phyloP scores from a whole-genome alignment of 768 basidiomycete genomes.

The Kwoniella sp. region DNA sequence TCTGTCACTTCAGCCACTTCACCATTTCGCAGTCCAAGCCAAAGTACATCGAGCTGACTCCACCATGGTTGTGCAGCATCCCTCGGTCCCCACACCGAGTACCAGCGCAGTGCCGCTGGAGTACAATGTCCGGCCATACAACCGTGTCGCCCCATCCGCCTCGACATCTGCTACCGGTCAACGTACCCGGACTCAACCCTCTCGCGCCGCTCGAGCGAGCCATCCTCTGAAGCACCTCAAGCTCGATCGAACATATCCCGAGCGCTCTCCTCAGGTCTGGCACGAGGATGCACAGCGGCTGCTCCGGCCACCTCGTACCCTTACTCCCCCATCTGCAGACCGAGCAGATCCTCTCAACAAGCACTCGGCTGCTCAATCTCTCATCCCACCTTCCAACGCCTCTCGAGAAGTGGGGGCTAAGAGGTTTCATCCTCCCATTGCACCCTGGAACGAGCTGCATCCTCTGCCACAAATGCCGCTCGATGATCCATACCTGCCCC shows the following conservation, averaged over 20 bases:
- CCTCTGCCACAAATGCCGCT: slow-evolving; percentile 13
- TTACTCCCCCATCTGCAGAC: background rate
- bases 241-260: slow-evolving; percentile 14
- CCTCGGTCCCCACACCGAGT: background rate
- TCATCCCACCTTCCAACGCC: slow-evolving; percentile 1
- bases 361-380: slow-evolving; percentile 14
- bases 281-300: slow-evolving; percentile 16
- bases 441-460: slow-evolving; percentile 5
- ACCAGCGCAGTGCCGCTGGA: slow-evolving; percentile 3
- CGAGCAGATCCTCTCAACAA: background rate
- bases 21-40: too few species aligned
- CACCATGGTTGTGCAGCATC: background rate
- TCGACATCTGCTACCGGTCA: background rate
- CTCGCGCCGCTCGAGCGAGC: background rate
- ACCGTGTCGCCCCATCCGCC: background rate
- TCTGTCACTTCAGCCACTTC: too few species aligned
- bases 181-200: background rate
- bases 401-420: background rate
- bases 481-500: slow-evolving; percentile 7
- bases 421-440: slow-evolving; percentile 13
- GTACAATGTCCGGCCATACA: slow-evolving; percentile 15
- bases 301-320: slow-evolving; percentile 6
- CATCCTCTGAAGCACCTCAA: slow-evolving; percentile 14
- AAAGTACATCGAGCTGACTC: background rate
- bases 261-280: slow-evolving; percentile 13